A percentile compares a stretch with the other conserved stretches of the same genome.
phyloP scores from a whole-genome alignment of 2,329 filamentous ascomycete species.

The Aspergillus transmontanensis region DNA sequence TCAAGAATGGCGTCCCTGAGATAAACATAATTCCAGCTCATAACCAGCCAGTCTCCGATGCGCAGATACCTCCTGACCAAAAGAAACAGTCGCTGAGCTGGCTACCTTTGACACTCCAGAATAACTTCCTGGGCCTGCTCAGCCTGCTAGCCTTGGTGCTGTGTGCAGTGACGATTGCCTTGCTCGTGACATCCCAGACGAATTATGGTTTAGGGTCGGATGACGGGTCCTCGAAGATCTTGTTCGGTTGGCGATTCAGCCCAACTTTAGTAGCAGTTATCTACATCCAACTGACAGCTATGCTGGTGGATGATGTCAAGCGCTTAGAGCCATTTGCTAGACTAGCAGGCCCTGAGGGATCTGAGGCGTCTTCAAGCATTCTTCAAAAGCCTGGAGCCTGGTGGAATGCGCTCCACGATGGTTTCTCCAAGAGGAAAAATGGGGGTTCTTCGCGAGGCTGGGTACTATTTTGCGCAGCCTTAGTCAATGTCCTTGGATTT shows the following conservation, averaged over 20 bases:
- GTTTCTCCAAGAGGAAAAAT: not conserved
- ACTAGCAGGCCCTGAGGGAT: not conserved
- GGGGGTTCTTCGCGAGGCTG: not conserved
- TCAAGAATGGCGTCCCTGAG: not conserved
- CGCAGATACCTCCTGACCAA: not conserved
- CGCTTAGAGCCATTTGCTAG: slow-evolving; percentile 3
- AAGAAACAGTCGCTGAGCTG: not conserved
- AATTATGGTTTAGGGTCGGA: not conserved
- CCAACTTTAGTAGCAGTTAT: slow-evolving; percentile 1
- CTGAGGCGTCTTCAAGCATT: slow-evolving; percentile 1
- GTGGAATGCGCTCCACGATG: slow-evolving; percentile 3
- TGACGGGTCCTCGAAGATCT: not conserved
- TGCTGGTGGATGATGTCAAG: slow-evolving; percentile 4
- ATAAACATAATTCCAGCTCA: not conserved
- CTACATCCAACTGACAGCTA: slow-evolving; percentile 4
- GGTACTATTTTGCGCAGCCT: not conserved
- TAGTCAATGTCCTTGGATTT: slow-evolving; percentile 5
- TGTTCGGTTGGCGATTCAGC: slow-evolving; percentile 2
- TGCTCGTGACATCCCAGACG: not conserved
- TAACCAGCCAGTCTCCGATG: not conserved
- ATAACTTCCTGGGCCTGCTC: not conserved
- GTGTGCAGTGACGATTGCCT: not conserved
- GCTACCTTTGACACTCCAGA: not conserved
- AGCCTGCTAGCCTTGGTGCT: not conserved
- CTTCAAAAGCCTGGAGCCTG: not conserved